Conservation (phyloP, 345 rosid species). For the Rhodamnia argentea region DNA sequence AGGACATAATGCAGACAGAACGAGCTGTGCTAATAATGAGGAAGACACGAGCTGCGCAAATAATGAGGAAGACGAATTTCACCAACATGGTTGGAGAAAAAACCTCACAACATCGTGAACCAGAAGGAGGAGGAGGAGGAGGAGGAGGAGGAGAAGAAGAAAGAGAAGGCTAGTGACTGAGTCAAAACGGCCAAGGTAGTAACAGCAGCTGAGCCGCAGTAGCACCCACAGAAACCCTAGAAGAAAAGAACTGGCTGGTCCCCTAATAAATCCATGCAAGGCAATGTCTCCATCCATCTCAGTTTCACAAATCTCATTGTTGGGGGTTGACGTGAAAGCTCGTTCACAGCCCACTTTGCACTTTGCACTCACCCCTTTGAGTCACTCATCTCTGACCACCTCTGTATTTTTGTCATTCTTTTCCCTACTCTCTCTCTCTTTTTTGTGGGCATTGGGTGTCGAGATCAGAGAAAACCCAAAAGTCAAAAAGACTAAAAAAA, state of each 20-base stretch:
- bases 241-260: not conserved
- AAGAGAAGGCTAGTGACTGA: not conserved
- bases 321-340: slow-evolving; percentile 8
- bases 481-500: not conserved
- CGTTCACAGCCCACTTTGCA: not conserved
- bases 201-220: not conserved
- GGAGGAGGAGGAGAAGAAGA: not conserved
- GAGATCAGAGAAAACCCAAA: not conserved
- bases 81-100: not conserved
- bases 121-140: not conserved
- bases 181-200: not conserved
- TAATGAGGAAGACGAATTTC: not conserved
- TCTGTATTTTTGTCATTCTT: not conserved
- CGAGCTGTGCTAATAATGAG: not conserved
- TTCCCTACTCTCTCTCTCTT: not conserved
- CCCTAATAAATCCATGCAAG: not conserved
- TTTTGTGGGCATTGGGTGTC: not conserved
- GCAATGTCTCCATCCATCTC: not conserved
- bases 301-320: not conserved
- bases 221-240: not conserved
- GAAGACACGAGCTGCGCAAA: not conserved
- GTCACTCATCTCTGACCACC: not conserved
- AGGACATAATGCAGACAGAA: not conserved
- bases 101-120: not conserved
- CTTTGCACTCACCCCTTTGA: not conserved